Base-by-base conservation (phyloP, 1,284 basidiomycete genomes). In the Gymnopus androsaceus region DNA sequence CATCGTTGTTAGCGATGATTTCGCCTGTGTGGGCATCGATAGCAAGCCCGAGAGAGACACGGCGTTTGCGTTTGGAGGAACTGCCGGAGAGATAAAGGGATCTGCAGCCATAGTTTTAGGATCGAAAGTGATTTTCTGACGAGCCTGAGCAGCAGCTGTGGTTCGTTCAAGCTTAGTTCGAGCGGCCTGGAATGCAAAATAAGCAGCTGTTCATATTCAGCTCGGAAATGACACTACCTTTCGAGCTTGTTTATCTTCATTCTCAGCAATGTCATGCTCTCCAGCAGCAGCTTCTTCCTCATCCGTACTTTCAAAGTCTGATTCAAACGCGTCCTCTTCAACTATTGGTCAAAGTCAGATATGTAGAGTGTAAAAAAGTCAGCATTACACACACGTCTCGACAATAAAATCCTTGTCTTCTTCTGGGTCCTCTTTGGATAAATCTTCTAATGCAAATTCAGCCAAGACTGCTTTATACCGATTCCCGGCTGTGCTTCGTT, bases 251-350 rank as follows among this genome's bases (percentile, higher is more conserved):
- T 72, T 79, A 48, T 90, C 88, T 63, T 90, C 87, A n/a, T 85
- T 80, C 28, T 73, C 67, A 3, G 81, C 72, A 34, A 73, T 72
- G 45, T 92, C 90, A 0, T 74, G 85, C 2, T 74, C 76, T 21
- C 82, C 81, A 7, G 72, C 67, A 33, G 46, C 46, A 0, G 80
- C 49, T 80, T 77, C 82, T 61, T 90, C 90, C 56, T 89, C 87
- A 53, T 91, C 90, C 0, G 89, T 92, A 59, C 87, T 90, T 58
- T 84, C 85, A 63, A 93, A 93, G 67, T 93, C 91, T 14, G 86
- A 89, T 59, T 81, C 89, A 60, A 90, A 90, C 8, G 86, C 68
- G 64, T 92, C 90, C 58, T 88, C 83, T 67, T 93, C 90, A 50
- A 88, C 90, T 90, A 42, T 51, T 28, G 4, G 17, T 15, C 30